Evolutionary conservation across 768 basidiomycete genomes (phyloP), one percentile per base, ranked within the genome.

Genomic region (Sarcodon aspratus): DNA sequence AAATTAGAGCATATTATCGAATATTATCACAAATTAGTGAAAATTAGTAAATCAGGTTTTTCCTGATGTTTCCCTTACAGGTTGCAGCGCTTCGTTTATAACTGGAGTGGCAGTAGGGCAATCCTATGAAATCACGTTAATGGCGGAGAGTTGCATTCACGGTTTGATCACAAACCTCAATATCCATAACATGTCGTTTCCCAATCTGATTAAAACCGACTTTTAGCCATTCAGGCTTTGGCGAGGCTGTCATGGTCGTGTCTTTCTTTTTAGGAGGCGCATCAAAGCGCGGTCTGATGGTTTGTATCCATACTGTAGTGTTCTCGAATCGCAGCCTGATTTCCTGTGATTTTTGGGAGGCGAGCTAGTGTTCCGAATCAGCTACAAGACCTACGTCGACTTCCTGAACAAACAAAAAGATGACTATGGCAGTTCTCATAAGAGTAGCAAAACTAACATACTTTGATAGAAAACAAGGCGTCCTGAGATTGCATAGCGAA

Each of bases 251-350:
- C 11, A 56, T 38, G 1, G 36, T 17, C 0, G 51, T 44, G 2
- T 53, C 44, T 67, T 47, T 44, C 32, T 59, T 57, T 48, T 72
- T 79, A 1, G 78, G 75, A 0, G 91, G 82, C 0, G 81, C 75
- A 18, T 93, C 88, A 52, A 98, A 98, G 62, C 98, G 96, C 0
- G 96, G 96, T 0, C 95, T 97, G 47, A 99, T 82, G 96, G 98
- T 33, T 94, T 80, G 62, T 99, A 99, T 46, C 74, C 78, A 61
- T 95, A 97, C 48, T 94, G 80, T 45, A 88, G 70, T 0, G 70
- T 60, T 95, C 92, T 44, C 77, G 73, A 2, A 79, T 65, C 10
- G 85, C 69, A 1, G 83, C 86, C 31, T 77, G 72, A 63, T 90
- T 92, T 0, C 80, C 87, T 0, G 76, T 74, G 43, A 87, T 71